Evolutionary conservation across 2,329 filamentous ascomycete genomes (phyloP).

Genomic region (Catunica adiposa): DNA sequence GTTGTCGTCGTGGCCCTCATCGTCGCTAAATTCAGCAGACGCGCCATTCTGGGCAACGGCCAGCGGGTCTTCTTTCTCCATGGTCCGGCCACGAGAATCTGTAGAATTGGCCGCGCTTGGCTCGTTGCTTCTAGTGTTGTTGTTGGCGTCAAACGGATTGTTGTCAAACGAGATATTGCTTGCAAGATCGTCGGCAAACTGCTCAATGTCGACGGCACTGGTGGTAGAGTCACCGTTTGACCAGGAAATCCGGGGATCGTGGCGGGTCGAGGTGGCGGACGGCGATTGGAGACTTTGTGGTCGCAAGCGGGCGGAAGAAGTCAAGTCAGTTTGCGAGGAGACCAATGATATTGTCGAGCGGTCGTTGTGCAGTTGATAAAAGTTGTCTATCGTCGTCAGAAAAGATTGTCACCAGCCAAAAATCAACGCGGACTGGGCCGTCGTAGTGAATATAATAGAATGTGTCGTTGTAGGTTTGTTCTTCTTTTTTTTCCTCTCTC

Average conservation of each 20-base stretch:
- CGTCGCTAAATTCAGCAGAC: conserved; percentile 20
- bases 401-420: not conserved
- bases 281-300: conserved; percentile 8
- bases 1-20: conserved; percentile 43
- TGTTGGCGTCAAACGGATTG: conserved; percentile 19
- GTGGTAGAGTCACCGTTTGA: conserved; percentile 14
- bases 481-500: not conserved
- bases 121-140: conserved; percentile 36
- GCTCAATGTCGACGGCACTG: conserved; percentile 11
- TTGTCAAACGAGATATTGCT: conserved; percentile 19
- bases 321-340: not conserved
- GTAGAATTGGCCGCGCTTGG: conserved; percentile 37
- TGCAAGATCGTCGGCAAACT: conserved; percentile 13
- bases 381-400: conserved; percentile 1
- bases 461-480: not conserved
- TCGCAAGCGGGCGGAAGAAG: conserved; percentile 2
- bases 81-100: conserved; percentile 22
- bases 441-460: not conserved
- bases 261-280: conserved; percentile 2
- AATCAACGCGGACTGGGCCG: not conserved
- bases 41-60: conserved; percentile 44
- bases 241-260: conserved; percentile 14
- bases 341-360: not conserved
- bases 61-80: conserved; percentile 39
- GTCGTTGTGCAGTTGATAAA: conserved; percentile 1